Conservation (phyloP, 768 basidiomycete species). For the Lyophyllum shimeji region DNA sequence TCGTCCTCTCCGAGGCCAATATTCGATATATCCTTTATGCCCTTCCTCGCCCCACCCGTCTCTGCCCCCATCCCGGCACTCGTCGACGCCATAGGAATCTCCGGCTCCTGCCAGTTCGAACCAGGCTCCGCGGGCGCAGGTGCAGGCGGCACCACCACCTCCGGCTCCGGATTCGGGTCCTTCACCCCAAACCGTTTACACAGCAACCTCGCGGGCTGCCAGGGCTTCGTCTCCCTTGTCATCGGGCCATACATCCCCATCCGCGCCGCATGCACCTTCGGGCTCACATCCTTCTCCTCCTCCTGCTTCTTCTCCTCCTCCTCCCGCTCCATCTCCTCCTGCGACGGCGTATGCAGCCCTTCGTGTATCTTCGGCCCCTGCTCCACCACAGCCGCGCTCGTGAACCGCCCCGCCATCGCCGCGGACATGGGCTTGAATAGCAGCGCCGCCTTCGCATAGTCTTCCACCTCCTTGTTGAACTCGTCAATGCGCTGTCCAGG, state of each 20-base stretch:
- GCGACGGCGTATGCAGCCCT: slow-evolving; percentile 64
- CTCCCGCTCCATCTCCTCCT: slow-evolving; percentile 43
- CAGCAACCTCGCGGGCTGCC: slow-evolving; percentile 82
- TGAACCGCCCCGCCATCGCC: slow-evolving; percentile 95
- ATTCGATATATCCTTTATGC: slow-evolving; percentile 69
- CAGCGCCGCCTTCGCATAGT: slow-evolving; percentile 83
- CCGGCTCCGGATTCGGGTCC: slow-evolving; percentile 71
- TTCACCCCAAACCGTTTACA: slow-evolving; percentile 94
- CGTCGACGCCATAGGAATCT: slow-evolving; percentile 8
- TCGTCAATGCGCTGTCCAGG: slow-evolving; percentile 62
- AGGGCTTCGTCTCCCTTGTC: slow-evolving; percentile 72
- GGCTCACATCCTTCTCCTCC: slow-evolving; percentile 62
- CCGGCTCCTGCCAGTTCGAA: slow-evolving; percentile 17
- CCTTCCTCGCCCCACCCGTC: slow-evolving; percentile 14
- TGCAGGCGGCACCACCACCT: slow-evolving; percentile 33
- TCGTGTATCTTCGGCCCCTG: slow-evolving; percentile 58
- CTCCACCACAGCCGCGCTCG: slow-evolving; percentile 74
- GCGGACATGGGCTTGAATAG: slow-evolving; percentile 92
- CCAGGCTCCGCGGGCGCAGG: slow-evolving; percentile 20
- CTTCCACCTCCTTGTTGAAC: slow-evolving; percentile 79
- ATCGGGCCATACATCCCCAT: slow-evolving; percentile 89
- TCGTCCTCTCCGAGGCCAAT: slow-evolving; percentile 94
- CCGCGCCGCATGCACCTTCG: slow-evolving; percentile 78
- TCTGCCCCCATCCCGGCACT: slow-evolving; percentile 7
- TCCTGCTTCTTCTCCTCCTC: slow-evolving; percentile 40